These are phyloP conservation scores for Dryadomyces quercus-mongolicae DNA, from an alignment of 2,329 filamentous ascomycete species.

Conservation along the genomic window DNA sequence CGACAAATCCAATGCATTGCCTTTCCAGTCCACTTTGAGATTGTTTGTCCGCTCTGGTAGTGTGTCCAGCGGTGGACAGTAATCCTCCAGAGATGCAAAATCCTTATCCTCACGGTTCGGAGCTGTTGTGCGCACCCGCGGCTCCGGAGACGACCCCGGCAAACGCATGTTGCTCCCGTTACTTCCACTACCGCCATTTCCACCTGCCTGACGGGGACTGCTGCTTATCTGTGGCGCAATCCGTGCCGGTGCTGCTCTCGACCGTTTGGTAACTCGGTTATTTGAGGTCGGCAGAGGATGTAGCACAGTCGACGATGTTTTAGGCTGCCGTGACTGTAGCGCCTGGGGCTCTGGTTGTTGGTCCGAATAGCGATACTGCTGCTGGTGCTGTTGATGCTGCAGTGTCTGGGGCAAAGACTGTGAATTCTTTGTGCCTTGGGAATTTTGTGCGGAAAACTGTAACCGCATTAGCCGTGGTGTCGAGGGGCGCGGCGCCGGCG, in stretches of 20 bases:
- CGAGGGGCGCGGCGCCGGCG: conserved; percentile 6
- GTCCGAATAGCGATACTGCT: background rate
- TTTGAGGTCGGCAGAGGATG: conserved; percentile 1
- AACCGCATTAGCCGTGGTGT: background rate
- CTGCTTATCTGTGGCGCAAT: conserved; percentile 9
- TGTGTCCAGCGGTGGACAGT: conserved; percentile 55
- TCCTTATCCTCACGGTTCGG: conserved; percentile 74
- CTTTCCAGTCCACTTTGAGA: conserved; percentile 82
- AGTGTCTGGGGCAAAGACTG: background rate
- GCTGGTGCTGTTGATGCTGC: background rate
- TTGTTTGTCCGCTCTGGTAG: conserved; percentile 55
- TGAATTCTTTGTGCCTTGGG: conserved; percentile 21
- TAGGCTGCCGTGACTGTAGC: background rate
- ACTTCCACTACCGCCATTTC: background rate
- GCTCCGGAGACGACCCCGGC: conserved; percentile 10
- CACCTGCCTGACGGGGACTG: background rate
- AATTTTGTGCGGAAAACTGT: conserved; percentile 15
- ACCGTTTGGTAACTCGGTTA: conserved; percentile 7
- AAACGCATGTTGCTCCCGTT: background rate
- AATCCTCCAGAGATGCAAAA: conserved; percentile 59
- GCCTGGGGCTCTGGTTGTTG: background rate
- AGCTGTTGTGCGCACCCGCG: conserved; percentile 34
- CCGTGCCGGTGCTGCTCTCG: conserved; percentile 14
- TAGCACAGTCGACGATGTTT: background rate
- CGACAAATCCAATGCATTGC: conserved; percentile 62